These are phyloP conservation scores for Moesziomyces sp. DNA, from an alignment of 1,284 basidiomycete genomes.

Conservation along the genomic window DNA sequence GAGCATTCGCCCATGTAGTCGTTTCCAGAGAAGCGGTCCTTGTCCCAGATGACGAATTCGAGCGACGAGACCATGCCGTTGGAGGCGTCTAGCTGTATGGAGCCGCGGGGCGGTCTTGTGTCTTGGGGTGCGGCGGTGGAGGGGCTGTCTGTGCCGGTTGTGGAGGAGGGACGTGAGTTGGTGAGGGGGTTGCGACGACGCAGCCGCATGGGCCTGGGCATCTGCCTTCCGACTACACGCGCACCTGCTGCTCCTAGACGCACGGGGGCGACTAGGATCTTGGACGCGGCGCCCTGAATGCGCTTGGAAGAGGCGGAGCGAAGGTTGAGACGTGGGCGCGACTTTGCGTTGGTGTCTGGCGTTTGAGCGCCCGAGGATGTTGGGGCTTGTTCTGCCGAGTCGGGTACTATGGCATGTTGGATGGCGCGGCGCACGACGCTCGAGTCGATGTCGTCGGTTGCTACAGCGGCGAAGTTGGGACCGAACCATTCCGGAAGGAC, in stretches of 20 bases:
- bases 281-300: constrained; percentile 45
- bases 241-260: constrained; percentile 54
- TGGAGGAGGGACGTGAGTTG: constrained; percentile 8
- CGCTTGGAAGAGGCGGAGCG: constrained; percentile 39
- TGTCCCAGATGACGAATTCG: constrained; percentile 92
- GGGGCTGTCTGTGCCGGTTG: constrained; percentile 4
- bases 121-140: constrained; percentile 7
- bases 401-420: constrained; percentile 12
- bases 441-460: constrained; percentile 32
- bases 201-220: constrained; percentile 55
- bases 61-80: constrained; percentile 68
- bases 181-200: constrained; percentile 6
- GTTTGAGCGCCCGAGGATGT: background rate
- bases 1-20: constrained; percentile 92
- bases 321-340: constrained; percentile 26
- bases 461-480: constrained; percentile 71
- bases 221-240: constrained; percentile 50
- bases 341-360: constrained; percentile 8
- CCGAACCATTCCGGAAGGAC: constrained; percentile 55
- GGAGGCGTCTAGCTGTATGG: constrained; percentile 46
- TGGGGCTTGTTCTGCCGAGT: background rate
- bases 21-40: constrained; percentile 77
- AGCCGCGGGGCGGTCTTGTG: constrained; percentile 30
- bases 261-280: constrained; percentile 55
- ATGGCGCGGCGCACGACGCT: constrained; percentile 30